Evolutionary conservation across 2,329 filamentous ascomycete genomes (phyloP), one percentile per base, ranked within the genome.

Genomic region (Fusarium sacchari): DNA sequence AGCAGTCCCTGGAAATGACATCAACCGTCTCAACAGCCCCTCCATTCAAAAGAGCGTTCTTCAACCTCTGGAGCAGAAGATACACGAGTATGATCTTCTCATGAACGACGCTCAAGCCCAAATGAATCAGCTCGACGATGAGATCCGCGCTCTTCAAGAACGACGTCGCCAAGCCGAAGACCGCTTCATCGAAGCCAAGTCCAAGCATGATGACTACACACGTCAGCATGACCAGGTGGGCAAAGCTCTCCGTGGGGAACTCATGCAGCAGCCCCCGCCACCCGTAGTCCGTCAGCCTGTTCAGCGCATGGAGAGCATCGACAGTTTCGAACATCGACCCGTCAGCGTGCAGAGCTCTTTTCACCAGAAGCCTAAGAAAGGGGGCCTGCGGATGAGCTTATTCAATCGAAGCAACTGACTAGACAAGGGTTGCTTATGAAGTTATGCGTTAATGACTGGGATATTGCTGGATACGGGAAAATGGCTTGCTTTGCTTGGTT

Each of bases 11-110:
- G 74, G 75, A 43, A 65, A 63, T 26, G 60, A 74, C 49, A 83
- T 86, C 77, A 80, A 80, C 70, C 84, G 84, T n/a, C 79, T 86
- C 64, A 82, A 84, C 70, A 85, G 82, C 67, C 84, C 84, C 24
- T 84, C 81, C 76, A 81, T 86, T 56, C 76, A 81, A 59, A 80
- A 83, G 68, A 84, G 79, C 72, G 84, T 86, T 64, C 82, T 86
- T 39, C 82, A 84, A 67, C 84, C 84, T 10, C 83, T 86, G 1
- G 83, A 85, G 67, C 80, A 81, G 58, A 86, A 86, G 78, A 82
- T 86, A 46, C 78, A 79, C 53, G 83, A 86, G 80, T 86, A 86
- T 77, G 78, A 81, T 20, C 77, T 72, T 47, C 76, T 84, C 47
- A 86, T 86, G 84, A 74, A 77, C 32, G 80, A 82, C 34, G 83